These are phyloP conservation scores for Takashimella koratensis DNA, from an alignment of 1,284 basidiomycete genomes.

Conservation along the genomic window DNA sequence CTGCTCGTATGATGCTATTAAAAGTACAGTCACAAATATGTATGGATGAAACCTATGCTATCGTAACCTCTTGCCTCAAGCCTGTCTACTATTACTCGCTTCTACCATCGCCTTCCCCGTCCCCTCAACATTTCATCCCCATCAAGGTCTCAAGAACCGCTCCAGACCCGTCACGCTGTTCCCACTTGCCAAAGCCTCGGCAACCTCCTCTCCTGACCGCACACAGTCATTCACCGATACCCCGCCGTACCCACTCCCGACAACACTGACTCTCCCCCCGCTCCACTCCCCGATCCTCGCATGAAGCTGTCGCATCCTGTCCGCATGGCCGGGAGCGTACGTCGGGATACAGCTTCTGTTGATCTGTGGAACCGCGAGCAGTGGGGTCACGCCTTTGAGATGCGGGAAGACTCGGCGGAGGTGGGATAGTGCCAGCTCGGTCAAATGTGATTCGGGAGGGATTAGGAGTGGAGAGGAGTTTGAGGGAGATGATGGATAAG, in stretches of 20 bases:
- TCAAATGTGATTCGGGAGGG: conserved; percentile 16
- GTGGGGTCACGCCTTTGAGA: conserved; percentile 36
- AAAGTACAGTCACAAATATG: too few relatives aligned
- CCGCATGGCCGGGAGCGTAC: conserved; percentile 67
- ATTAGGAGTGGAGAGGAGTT: conserved; percentile 3
- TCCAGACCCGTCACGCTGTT: conserved; percentile 43
- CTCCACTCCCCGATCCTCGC: conserved; percentile 55
- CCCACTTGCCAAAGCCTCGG: conserved; percentile 21
- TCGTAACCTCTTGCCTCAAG: too few relatives aligned
- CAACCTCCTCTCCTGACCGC: conserved; percentile 59
- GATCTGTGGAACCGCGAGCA: conserved; percentile 57
- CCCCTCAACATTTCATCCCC: too few relatives aligned
- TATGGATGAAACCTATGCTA: too few relatives aligned
- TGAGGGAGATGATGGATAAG: conserved; percentile 27
- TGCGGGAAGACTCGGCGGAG: conserved; percentile 56
- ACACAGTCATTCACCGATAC: conserved; percentile 90
- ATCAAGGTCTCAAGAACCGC: conserved; percentile 29
- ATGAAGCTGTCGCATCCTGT: conserved; percentile 63
- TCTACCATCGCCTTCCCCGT: too few relatives aligned
- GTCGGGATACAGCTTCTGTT: conserved; percentile 79
- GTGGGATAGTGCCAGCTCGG: conserved; percentile 48
- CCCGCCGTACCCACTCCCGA: conserved; percentile 83
- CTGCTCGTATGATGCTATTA: too few relatives aligned
- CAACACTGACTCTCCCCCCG: conserved; percentile 61
- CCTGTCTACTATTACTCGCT: too few relatives aligned